phyloP scores from a whole-genome alignment of 192 early-diverging fungal species.

The Coemansia reversa region DNA sequence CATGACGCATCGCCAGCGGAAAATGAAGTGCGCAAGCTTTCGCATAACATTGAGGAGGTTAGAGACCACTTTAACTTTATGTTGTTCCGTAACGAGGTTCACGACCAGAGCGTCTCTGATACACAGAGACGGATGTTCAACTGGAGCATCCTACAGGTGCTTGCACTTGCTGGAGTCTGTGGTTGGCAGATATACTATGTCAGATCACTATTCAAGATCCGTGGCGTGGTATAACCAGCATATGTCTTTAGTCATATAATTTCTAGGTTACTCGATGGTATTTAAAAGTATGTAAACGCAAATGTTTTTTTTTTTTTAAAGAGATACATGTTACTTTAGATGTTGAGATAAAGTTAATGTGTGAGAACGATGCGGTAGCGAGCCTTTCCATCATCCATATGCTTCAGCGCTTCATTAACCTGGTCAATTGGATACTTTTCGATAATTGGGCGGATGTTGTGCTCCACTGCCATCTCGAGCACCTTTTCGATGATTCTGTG shows the following conservation, averaged over 20 bases:
- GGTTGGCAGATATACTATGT: slow-evolving; percentile 57
- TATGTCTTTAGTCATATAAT: not conserved
- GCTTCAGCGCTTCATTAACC: slow-evolving; percentile 62
- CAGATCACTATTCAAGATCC: slow-evolving; percentile 52
- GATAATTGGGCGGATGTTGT: slow-evolving; percentile 63
- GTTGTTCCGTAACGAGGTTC: slow-evolving; percentile 53
- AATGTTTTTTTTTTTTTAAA: not conserved
- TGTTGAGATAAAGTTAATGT: slow-evolving; percentile 14
- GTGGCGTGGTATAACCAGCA: slow-evolving; percentile 39
- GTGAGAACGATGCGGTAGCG: slow-evolving; percentile 71
- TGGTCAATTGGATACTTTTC: slow-evolving; percentile 64
- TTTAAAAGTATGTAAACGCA: not conserved
- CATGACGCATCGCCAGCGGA: slow-evolving; percentile 44
- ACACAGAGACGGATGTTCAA: slow-evolving; percentile 50
- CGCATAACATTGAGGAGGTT: slow-evolving; percentile 52
- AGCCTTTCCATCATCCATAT: slow-evolving; percentile 61
- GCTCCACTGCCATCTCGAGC: slow-evolving; percentile 65
- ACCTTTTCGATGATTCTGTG: slow-evolving; percentile 60
- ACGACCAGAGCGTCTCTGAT: slow-evolving; percentile 43
- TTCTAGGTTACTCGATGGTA: not conserved
- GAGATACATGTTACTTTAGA: too few species aligned
- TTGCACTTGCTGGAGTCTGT: slow-evolving; percentile 45
- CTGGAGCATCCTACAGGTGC: slow-evolving; percentile 46
- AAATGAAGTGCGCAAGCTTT: slow-evolving; percentile 48
- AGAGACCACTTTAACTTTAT: slow-evolving; percentile 52